Evolutionary conservation across 805 yeast genomes (phyloP), one percentile per base, ranked within the genome.

Genomic region (Candida ficus): DNA sequence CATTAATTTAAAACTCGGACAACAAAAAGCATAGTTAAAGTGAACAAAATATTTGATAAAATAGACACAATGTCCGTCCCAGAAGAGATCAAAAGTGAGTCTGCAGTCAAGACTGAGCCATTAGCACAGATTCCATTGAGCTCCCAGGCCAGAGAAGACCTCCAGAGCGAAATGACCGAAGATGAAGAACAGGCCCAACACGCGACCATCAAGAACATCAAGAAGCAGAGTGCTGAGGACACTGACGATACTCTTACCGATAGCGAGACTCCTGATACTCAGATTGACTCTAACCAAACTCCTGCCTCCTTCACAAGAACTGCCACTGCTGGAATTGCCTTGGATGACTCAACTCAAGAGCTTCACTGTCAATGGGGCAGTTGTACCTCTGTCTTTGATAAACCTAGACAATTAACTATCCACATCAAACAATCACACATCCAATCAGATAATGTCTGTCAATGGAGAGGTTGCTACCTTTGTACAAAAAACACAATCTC

Each of bases 401-500:
- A 27, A 1, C 39, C 47, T 1, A 33, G 28, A 3, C 28, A 23
- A 3, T 38, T 52, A 4, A 39, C 46, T 11, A 9, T 13, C 3
- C 56, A 51, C 25, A 21, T 48, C 1, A 23, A 40, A 10, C 21
- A 33, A 9, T 33, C 18, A 3, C 56, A 52, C 37, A 23, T 47
- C 3, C 13, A 28, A 5, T 17, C 29, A 6, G n/a, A 12, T 13
- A 31, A 26, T 17, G 23, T 25, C 7, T 82, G 89, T 48, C 73
- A 69, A 33, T 82, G 90, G 90, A 68, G 63, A 29, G 72, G 67
- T 9, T 82, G 90, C 54, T 12, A 48, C 78, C 13, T 29, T 8
- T 64, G 64, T 21, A 80, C 73, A 52, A 76, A 76, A 13, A 71
- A 77, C 10, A 54, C 79, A 37, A 73, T 74, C 57, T 80, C 83